Conservation (phyloP, 768 basidiomycete species). For the Suillus alpinus region DNA sequence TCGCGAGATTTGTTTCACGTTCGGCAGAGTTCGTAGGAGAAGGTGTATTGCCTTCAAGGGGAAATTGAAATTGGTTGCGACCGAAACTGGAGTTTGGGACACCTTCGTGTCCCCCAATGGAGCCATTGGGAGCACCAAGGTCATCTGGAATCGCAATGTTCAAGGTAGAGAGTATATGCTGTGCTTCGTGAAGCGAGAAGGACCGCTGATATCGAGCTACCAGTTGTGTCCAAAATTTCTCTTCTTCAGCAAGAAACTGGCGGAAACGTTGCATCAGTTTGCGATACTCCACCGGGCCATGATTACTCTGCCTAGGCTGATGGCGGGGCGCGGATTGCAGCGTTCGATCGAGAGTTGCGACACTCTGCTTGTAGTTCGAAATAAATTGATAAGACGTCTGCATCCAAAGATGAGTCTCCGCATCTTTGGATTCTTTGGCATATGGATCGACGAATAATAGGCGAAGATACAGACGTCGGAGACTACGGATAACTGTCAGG, state of each 20-base stretch:
- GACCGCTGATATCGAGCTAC: conserved; percentile 71
- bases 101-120: conserved; percentile 17
- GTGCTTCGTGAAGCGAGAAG: conserved; percentile 67
- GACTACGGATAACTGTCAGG: conserved; percentile 37
- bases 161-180: conserved; percentile 53
- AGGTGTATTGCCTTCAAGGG: conserved; percentile 47
- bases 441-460: conserved; percentile 68
- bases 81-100: conserved; percentile 29
- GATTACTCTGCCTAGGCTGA: conserved; percentile 38
- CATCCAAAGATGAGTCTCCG: conserved; percentile 87
- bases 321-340: conserved; percentile 41
- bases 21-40: conserved; percentile 44
- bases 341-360: conserved; percentile 62
- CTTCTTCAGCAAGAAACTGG: conserved; percentile 86
- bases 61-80: conserved; percentile 65
- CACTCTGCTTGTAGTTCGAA: conserved; percentile 73
- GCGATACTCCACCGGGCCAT: conserved; percentile 76
- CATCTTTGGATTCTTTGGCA: conserved; percentile 72
- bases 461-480: conserved; percentile 67
- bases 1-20: conserved; percentile 63
- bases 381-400: conserved; percentile 89
- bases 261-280: conserved; percentile 87
- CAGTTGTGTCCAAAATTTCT: conserved; percentile 87
- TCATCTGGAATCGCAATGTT: conserved; percentile 48
- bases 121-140: conserved; percentile 20